phyloP scores from a whole-genome alignment of 768 basidiomycete species.

The Boletales sp. region DNA sequence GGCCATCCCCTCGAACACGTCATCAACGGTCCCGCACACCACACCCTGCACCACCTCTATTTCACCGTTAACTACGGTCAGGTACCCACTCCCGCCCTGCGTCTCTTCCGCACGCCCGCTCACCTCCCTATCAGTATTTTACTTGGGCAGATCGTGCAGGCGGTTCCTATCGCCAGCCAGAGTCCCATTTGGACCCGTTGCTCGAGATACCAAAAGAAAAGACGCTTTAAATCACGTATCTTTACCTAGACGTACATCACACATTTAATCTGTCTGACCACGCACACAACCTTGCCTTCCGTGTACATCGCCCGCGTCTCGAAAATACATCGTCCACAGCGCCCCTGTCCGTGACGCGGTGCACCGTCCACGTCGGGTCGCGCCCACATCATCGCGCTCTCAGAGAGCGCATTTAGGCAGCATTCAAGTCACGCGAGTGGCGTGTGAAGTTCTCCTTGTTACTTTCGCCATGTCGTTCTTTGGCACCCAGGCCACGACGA shows the following conservation, averaged over 20 bases:
- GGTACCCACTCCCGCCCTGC: constrained; percentile 54
- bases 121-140: constrained; percentile 70
- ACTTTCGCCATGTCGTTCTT: constrained; percentile 42
- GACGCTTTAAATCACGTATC: constrained; percentile 2
- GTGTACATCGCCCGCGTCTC: too few relatives aligned
- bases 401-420: too few relatives aligned
- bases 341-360: too few relatives aligned
- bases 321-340: too few relatives aligned
- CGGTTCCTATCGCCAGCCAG: constrained; percentile 88
- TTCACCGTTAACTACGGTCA: constrained; percentile 97
- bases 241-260: not conserved
- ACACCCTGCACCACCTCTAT: constrained; percentile 94
- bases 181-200: constrained; percentile 78
- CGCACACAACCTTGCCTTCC: too few relatives aligned
- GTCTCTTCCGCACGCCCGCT: constrained; percentile 5
- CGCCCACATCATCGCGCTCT: too few relatives aligned
- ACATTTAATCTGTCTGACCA: too few relatives aligned
- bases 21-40: constrained; percentile 98
- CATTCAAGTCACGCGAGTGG: constrained; percentile 18
- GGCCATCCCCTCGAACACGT: constrained; percentile 81
- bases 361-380: too few relatives aligned
- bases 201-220: constrained; percentile 49
- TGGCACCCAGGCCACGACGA: constrained; percentile 26
- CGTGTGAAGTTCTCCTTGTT: constrained; percentile 18
- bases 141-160: constrained; percentile 87